Evolutionary conservation across 2,329 filamentous ascomycete species (phyloP).

Genomic region (Xylaria sp.): DNA sequence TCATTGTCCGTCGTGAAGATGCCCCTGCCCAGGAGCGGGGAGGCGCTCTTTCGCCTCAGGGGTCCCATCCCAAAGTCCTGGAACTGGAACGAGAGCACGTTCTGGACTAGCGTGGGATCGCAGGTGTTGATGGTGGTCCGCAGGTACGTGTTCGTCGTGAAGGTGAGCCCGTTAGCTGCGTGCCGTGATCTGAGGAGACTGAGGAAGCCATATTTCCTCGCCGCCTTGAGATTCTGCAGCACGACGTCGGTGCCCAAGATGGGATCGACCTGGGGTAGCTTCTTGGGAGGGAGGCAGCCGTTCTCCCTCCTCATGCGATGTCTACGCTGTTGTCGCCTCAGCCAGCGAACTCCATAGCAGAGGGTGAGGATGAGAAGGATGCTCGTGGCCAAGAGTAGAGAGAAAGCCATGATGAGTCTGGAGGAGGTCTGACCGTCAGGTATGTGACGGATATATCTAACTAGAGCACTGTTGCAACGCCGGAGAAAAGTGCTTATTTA

Average conservation of each 20-base stretch:
- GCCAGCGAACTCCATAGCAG: constrained; percentile 20
- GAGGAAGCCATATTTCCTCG: constrained; percentile 25
- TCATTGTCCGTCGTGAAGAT: constrained; percentile 28
- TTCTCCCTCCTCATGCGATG: constrained; percentile 18
- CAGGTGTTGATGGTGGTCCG: constrained; percentile 29
- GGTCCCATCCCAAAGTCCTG: constrained; percentile 27
- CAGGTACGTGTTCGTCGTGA: constrained; percentile 27
- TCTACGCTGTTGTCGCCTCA: constrained; percentile 19
- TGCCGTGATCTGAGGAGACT: constrained; percentile 24
- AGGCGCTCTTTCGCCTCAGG: constrained; percentile 25
- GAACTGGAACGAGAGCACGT: constrained; percentile 28
- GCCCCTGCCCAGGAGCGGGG: constrained; percentile 21
- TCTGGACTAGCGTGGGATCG: constrained; percentile 24
- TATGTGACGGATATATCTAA: neutral
- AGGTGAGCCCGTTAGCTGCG: constrained; percentile 24
- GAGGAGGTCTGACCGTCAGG: neutral
- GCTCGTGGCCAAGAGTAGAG: constrained; percentile 15
- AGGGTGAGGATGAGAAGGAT: constrained; percentile 15
- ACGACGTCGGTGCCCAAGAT: constrained; percentile 26
- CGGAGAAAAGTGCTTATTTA: constrained; percentile 27
- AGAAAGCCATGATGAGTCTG: constrained; percentile 19
- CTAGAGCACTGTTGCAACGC: neutral
- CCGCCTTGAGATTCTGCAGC: constrained; percentile 20
- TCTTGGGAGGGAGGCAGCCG: constrained; percentile 27
- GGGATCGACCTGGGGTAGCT: constrained; percentile 22